Evolutionary conservation across 1,139 yeast genomes (phyloP), one percentile per base, ranked within the genome.

Genomic region (Meyerozyma guilliermondii): DNA sequence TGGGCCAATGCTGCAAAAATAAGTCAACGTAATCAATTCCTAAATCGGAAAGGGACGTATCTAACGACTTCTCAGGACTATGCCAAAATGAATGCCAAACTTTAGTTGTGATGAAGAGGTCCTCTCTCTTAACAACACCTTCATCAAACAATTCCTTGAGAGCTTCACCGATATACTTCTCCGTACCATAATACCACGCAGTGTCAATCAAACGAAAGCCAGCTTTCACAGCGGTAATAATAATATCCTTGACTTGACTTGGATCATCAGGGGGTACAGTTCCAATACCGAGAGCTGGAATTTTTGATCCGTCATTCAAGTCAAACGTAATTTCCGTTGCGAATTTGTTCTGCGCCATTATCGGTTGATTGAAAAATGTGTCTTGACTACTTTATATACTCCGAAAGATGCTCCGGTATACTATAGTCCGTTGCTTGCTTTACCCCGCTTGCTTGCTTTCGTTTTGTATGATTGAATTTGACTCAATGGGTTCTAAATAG

Each of bases 1-100:
- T 48, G 5, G 86, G 87, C 85, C 85, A 81, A 54, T 81, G 86
- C 47, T 78, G 83, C 46, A 81, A 65, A 6, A 74, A 61, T 44
- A 80, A 60, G 54, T 81, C 85, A 30, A 79, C 81, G 48, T 81
- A 80, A 22, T 79, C 85, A 38, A 79, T 40, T 1, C 78, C 77
- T 45, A 79, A 56, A 18, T 58, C 62, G 11, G 54, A 42, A 43
- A 69, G 62, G 2, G 74, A 68, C 28, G 50, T 44, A 33, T 69
- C 68, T 35, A 69, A 55, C 2, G 74, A 67, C 43, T 60, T 61
- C 45, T 65, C 73, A 3, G 73, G 73, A 42, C 50, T 61, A 41
- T 65, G 65, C 47, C 60, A 62, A 41, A 53, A 62, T 10, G 71
- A 65, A 4, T 72, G 65, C 84, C 85, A 80, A 5, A 80, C 81